phyloP scores from a whole-genome alignment of 2,329 filamentous ascomycete species.

The Aspergillus fumigatiaffinis region DNA sequence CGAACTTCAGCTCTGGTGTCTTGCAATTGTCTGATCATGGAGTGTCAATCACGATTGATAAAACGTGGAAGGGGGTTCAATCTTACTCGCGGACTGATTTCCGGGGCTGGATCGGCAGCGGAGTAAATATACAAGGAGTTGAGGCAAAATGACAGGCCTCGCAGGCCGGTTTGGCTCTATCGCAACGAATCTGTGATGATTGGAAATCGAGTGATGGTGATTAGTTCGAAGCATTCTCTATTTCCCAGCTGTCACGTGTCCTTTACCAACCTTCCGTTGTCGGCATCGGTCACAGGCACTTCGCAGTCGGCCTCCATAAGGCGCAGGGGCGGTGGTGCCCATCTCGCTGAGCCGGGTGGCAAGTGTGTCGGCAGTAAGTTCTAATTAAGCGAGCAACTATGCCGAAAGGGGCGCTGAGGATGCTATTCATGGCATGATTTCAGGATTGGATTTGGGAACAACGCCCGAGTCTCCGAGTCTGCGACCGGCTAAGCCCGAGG shows the following conservation, averaged over 20 bases:
- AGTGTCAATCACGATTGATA: background rate
- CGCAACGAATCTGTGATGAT: conserved; percentile 21
- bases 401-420: no score
- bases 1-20: background rate
- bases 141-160: conserved; percentile 22
- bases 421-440: no score
- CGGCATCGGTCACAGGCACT: conserved; percentile 23
- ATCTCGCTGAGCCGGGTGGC: no score
- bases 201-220: background rate
- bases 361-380: no score
- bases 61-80: background rate
- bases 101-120: conserved; percentile 7
- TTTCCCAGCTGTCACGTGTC: background rate
- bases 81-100: conserved; percentile 21
- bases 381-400: no score
- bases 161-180: conserved; percentile 22
- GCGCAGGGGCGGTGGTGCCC: no score
- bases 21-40: conserved; percentile 11
- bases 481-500: no score
- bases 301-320: background rate
- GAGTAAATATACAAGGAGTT: conserved; percentile 19
- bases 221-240: background rate
- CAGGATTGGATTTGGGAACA: no score
- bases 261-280: conserved; percentile 17
- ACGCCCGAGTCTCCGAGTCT: no score